phyloP scores from a whole-genome alignment of 768 basidiomycete genomes.

The Psilocybe cubensis region DNA sequence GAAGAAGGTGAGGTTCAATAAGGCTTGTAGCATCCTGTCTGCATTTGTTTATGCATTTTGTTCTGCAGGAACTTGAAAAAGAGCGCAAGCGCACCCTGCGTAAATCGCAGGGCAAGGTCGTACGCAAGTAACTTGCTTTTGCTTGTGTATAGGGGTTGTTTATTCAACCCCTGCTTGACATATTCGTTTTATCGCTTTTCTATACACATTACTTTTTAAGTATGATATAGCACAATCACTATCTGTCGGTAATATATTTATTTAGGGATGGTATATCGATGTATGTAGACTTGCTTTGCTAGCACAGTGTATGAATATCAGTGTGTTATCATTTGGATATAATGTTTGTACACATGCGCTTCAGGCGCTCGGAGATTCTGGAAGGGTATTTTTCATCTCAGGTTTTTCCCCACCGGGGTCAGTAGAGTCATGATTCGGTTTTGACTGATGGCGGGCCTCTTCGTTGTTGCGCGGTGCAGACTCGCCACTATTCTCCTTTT shows the following conservation, averaged over 20 bases:
- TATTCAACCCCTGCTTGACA: background rate
- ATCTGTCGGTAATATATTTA: constrained; percentile 22
- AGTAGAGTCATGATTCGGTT: background rate
- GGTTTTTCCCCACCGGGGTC: background rate
- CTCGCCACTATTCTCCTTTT: background rate
- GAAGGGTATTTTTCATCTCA: constrained; percentile 4
- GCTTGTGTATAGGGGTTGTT: background rate
- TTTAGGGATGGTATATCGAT: constrained; percentile 16
- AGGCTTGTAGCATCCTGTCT: background rate
- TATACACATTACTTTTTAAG: background rate
- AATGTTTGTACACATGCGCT: background rate
- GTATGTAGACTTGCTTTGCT: constrained; percentile 14
- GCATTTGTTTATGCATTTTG: background rate
- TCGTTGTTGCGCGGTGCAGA: background rate
- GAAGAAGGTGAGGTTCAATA: constrained; percentile 60
- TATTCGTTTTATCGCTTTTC: constrained; percentile 1
- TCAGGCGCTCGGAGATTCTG: background rate
- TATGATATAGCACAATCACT: background rate
- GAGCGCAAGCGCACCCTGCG: constrained; percentile 74
- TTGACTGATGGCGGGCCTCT: too few species aligned
- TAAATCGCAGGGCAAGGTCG: constrained; percentile 70
- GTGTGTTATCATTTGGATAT: constrained; percentile 14
- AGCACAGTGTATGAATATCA: constrained; percentile 9
- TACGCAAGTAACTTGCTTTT: constrained; percentile 42
- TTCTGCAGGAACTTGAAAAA: constrained; percentile 55